A percentile compares a stretch with the other conserved stretches of the same genome.
Conservation (phyloP, 306 rosid species). For the Glycine tomentella region DNA sequence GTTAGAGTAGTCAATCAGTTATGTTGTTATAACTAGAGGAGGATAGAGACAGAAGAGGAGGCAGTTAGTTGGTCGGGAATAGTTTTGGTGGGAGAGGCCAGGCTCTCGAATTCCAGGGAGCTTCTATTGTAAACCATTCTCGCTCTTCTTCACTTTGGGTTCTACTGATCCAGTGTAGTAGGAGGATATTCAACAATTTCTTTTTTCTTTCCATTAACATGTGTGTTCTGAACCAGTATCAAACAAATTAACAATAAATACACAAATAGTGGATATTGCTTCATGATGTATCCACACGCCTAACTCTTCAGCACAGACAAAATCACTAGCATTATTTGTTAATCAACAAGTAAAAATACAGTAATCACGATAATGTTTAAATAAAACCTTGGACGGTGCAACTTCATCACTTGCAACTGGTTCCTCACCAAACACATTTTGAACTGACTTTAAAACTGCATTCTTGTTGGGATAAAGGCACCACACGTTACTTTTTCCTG, state of each 20-base stretch:
- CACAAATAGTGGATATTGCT: no score
- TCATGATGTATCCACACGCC: no score
- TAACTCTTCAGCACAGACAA: no score
- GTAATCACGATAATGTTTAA: neutral
- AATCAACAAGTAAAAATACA: no score
- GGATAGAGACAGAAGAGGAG: no score
- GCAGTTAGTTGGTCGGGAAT: no score
- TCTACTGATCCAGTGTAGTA: neutral
- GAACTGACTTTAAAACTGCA: constrained; percentile 64
- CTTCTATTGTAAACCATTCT: neutral
- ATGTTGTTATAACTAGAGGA: no score
- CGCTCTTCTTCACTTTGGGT: no score
- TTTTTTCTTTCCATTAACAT: neutral
- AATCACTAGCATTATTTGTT: no score
- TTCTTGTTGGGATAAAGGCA: constrained; percentile 96
- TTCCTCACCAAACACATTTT: constrained; percentile 70
- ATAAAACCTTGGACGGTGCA: constrained; percentile 54
- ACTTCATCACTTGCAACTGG: constrained; percentile 47
- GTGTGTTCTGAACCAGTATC: neutral
- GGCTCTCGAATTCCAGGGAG: neutral
- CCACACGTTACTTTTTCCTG: constrained; percentile 86
- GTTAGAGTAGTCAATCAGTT: no score
- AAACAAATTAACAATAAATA: neutral
- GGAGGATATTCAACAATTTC: neutral
- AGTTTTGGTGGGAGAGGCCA: no score